These are phyloP conservation scores for Apiotrichum veenhuisii DNA, from an alignment of 1,284 basidiomycete genomes.

Conservation along the genomic window DNA sequence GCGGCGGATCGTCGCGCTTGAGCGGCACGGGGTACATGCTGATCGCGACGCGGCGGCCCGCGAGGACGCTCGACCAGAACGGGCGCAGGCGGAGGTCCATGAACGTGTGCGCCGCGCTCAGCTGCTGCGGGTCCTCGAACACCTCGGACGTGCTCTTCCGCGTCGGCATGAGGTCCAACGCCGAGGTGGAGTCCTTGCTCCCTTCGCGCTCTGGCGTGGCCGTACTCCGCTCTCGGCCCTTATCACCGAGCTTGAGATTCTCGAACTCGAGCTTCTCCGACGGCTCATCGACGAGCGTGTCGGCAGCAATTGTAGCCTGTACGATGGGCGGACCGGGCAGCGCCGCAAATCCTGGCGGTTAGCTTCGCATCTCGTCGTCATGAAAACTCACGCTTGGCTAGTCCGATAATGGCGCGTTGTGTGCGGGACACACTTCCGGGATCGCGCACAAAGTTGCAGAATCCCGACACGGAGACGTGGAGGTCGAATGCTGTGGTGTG, in stretches of 20 bases:
- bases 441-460: slow-evolving; percentile 59
- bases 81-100: slow-evolving; percentile 68
- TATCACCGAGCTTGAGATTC: neutral
- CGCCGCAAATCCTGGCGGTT: slow-evolving; percentile 13
- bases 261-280: neutral
- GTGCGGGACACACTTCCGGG: slow-evolving; percentile 64
- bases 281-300: slow-evolving; percentile 6
- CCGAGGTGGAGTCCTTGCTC: neutral
- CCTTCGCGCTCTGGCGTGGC: neutral
- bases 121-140: slow-evolving; percentile 38
- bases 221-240: neutral
- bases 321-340: slow-evolving; percentile 10
- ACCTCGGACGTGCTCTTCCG: slow-evolving; percentile 16
- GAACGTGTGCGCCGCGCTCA: slow-evolving; percentile 62
- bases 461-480: slow-evolving; percentile 10
- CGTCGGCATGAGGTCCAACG: neutral
- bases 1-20: neutral
- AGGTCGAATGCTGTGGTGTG: slow-evolving; percentile 15
- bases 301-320: slow-evolving; percentile 4
- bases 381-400: slow-evolving; percentile 64
- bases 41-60: slow-evolving; percentile 35
- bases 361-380: neutral
- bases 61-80: slow-evolving; percentile 56
- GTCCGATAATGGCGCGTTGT: slow-evolving; percentile 67
- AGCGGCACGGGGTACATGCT: slow-evolving; percentile 28